These are phyloP conservation scores for Ophiostoma novo-ulmi DNA, from an alignment of 2,329 filamentous ascomycete species.

Conservation along the genomic window DNA sequence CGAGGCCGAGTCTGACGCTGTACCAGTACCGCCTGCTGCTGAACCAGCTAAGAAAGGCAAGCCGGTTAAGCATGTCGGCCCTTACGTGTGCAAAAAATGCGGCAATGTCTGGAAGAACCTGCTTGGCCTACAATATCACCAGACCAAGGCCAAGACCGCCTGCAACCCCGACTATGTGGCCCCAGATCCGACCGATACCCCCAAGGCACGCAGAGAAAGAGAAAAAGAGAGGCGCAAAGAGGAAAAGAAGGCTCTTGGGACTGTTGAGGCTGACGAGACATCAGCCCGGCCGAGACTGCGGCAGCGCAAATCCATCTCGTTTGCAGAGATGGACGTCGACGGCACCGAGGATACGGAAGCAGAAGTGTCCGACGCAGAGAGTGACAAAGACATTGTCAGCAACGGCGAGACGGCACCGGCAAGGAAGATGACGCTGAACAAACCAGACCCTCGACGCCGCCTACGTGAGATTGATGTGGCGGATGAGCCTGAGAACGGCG, in stretches of 20 bases:
- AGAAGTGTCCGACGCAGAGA: not conserved
- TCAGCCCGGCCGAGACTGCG: not conserved
- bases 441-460: not conserved
- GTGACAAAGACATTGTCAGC: not conserved
- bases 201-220: not conserved
- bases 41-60: not conserved
- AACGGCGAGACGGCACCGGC: not conserved
- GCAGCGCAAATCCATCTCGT: constrained; percentile 3
- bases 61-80: not conserved
- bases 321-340: not conserved
- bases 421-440: not conserved
- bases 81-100: constrained; percentile 49
- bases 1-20: not conserved
- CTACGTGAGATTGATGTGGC: not conserved
- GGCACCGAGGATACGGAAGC: not conserved
- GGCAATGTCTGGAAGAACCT: constrained; percentile 54
- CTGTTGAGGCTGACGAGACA: not conserved
- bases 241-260: not conserved
- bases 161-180: constrained; percentile 49
- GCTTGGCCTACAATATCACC: constrained; percentile 54
- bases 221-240: not conserved
- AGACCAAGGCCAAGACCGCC: constrained; percentile 48
- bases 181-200: constrained; percentile 23
- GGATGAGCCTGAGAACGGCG: not conserved
- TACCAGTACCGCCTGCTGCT: not conserved